Conservation (phyloP, 306 rosid species). For the Rosa multiflora region DNA sequence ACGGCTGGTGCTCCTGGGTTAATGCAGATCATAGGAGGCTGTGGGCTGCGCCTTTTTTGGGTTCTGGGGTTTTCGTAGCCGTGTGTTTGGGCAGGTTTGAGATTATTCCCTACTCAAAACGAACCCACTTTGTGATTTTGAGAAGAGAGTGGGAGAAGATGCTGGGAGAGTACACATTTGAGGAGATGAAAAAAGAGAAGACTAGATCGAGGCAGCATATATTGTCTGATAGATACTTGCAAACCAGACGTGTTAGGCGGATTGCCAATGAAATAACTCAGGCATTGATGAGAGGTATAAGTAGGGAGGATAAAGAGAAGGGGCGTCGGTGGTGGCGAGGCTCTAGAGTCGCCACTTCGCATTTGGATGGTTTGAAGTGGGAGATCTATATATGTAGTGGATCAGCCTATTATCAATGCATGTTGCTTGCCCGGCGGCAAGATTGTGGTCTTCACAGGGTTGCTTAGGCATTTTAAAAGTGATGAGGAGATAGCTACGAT, state of each 20-base stretch:
- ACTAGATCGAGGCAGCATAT: constrained; percentile 55
- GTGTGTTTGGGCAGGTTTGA: constrained; percentile 33
- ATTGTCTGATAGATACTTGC: constrained; percentile 38
- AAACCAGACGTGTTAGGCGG: no score
- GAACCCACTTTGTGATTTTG: constrained; percentile 66
- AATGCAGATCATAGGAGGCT: neutral
- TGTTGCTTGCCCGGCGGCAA: constrained; percentile 85
- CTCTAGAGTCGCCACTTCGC: constrained; percentile 19
- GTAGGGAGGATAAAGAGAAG: no score
- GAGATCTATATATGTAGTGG: constrained; percentile 64
- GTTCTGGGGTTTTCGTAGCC: no score
- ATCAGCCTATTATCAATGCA: constrained; percentile 69
- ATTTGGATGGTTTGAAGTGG: constrained; percentile 82
- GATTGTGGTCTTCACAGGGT: constrained; percentile 72
- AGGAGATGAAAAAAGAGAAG: constrained; percentile 41
- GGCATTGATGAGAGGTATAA: no score
- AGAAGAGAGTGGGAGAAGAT: constrained; percentile 56
- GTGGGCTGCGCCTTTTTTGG: constrained; percentile 60
- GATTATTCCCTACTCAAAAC: constrained; percentile 70
- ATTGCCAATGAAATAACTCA: no score
- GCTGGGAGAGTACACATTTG: constrained; percentile 62
- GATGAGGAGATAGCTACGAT: constrained; percentile 78
- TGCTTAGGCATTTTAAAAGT: constrained; percentile 59
- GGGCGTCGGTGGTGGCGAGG: no score
- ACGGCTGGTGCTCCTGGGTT: no score